Base-by-base conservation (phyloP, 495 filamentous ascomycete species). In the Chaetomidium leptoderma region DNA sequence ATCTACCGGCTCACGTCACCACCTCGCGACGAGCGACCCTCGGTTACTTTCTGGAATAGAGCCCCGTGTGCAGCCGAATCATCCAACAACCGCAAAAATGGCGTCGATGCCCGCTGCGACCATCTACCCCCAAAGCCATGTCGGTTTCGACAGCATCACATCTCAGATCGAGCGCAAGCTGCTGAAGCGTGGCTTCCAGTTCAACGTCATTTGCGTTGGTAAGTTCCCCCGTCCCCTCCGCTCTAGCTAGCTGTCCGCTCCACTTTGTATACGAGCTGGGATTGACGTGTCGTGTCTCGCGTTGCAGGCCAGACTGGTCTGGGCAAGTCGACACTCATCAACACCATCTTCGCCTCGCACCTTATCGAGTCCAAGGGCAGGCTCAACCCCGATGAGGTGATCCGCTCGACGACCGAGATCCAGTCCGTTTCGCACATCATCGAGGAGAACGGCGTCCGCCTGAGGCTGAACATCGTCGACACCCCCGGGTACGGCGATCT, bases 181-280 rank as follows among this genome's bases (percentile, higher is more conserved):
- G 65, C 78, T 99, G 74, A 99, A 99, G 83, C 91, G 93, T 72
- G 93, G 93, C 65, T 99, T 99, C 75, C 93, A 99, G 76, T 99
- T 99, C 83, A 99, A 99, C 74, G 87, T 99, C 66, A 99, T 99
- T 77, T 97, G 95, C 75, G 93, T 99, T 76, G 93, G 93, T 98
- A 80, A 71, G 92, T 86, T 37, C 52, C 54, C 5, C 42, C 19
- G 23, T 39, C 33, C 35, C 24, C n/a, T n/a, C 40, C 39, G 46
- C 42, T 37, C 24, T 6, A 48, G 42, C 59, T 56, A 57, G 33
- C 19, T 48, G 7, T 16, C 30, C 45, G 50, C 61, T 33, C 27
- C 59, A 40, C 51, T 39, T 27, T 36, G 33, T 21, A n/a, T 66
- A 33, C 65, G 55, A 57, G 53, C 56, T 36, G 45, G 56, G 66